A percentile compares a stretch with the other conserved stretches of the same genome.
phyloP scores from a whole-genome alignment of 345 rosid species.

The Garcia nutans region DNA sequence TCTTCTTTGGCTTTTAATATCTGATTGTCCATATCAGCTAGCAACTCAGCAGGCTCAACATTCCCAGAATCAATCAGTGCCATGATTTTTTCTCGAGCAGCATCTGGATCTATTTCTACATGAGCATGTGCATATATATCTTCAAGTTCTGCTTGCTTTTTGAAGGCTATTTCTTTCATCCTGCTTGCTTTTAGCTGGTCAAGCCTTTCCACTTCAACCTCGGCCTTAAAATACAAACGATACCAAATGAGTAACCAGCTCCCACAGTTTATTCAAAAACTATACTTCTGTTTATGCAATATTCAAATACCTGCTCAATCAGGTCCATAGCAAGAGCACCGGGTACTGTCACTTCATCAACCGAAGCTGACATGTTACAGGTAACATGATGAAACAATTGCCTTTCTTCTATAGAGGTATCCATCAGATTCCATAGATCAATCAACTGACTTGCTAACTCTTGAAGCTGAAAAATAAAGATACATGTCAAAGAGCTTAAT shows the following conservation, averaged over 20 bases:
- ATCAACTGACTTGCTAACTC: constrained; percentile 77
- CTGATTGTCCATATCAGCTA: constrained; percentile 93
- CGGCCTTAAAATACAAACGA: constrained; percentile 51
- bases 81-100: constrained; percentile 90
- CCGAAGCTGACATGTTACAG: constrained; percentile 77
- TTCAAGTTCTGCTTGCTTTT: constrained; percentile 90
- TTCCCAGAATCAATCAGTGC: constrained; percentile 75
- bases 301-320: constrained; percentile 69
- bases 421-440: constrained; percentile 99
- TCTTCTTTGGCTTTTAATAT: constrained; percentile 88
- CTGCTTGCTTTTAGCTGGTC: constrained; percentile 91
- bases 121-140: constrained; percentile 84
- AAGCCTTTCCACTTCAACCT: constrained; percentile 93
- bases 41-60: constrained; percentile 85
- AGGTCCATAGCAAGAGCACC: constrained; percentile 89
- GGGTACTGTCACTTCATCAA: constrained; percentile 73
- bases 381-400: constrained; percentile 81
- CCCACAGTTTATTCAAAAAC: neutral
- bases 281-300: neutral
- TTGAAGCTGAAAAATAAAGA: constrained; percentile 65
- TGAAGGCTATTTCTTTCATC: constrained; percentile 97
- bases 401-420: constrained; percentile 87
- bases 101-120: constrained; percentile 72
- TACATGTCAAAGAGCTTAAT: constrained; percentile 13
- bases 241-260: constrained; percentile 23